phyloP scores from a whole-genome alignment of 164 flowering plant species.

The Piper longum region DNA sequence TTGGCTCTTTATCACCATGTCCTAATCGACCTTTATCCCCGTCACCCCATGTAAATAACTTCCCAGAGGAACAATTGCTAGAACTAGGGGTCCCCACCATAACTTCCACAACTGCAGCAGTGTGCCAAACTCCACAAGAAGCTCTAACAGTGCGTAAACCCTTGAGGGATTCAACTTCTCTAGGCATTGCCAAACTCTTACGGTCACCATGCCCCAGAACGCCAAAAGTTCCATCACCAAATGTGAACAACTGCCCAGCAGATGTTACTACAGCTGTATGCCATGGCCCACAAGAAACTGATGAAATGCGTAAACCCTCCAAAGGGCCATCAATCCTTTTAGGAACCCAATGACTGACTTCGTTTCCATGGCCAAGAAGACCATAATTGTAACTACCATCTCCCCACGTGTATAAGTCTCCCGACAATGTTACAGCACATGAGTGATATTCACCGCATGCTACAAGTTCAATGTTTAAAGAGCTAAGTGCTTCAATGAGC shows the following conservation, averaged over 20 bases:
- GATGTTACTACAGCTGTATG: conserved; percentile 97
- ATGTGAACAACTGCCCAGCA: conserved; percentile 88
- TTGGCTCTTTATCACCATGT: conserved; percentile 87
- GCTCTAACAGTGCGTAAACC: conserved; percentile 93
- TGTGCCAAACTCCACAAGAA: conserved; percentile 99
- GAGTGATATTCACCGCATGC: conserved; percentile 96
- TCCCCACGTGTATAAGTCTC: conserved; percentile 97
- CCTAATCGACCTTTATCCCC: conserved; percentile 96
- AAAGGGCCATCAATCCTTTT: conserved; percentile 86
- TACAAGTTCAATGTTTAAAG: conserved; percentile 74
- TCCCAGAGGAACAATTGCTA: conserved; percentile 89
- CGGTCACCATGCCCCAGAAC: conserved; percentile 96
- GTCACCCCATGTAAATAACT: conserved; percentile 97
- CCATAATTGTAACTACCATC: conserved; percentile 85
- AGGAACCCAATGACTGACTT: conserved; percentile 95
- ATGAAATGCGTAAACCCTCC: conserved; percentile 92
- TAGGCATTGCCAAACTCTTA: conserved; percentile 62
- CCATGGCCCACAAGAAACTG: conserved; percentile 95
- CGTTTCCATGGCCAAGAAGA: conserved; percentile 89
- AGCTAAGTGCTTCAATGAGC: conserved; percentile 71
- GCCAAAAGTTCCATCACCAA: conserved; percentile 99
- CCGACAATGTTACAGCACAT: conserved; percentile 95
- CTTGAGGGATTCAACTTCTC: conserved; percentile 94
- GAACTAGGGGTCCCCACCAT: conserved; percentile 95
- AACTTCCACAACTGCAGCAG: conserved; percentile 98